Percentiles rank a stretch among this genome's conserved stretches.
These are phyloP conservation scores for Thelephora ganbajun DNA, from an alignment of 768 basidiomycete species.

Conservation along the genomic window DNA sequence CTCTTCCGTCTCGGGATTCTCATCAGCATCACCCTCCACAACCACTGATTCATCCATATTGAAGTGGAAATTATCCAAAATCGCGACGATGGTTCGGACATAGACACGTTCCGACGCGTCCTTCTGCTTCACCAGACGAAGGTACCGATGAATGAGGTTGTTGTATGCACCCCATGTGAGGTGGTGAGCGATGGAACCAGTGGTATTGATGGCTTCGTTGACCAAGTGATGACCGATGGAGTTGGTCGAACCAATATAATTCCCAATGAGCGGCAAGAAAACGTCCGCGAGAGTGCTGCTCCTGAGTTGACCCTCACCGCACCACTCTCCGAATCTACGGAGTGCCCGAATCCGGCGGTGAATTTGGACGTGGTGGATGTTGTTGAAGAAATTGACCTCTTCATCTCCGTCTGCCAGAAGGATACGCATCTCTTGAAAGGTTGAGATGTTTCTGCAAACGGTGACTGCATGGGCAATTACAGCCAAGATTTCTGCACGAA, in stretches of 20 bases:
- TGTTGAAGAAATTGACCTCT: constrained; percentile 95
- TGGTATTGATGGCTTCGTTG: constrained; percentile 74
- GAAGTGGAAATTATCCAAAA: constrained; percentile 89
- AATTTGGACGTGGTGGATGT: constrained; percentile 85
- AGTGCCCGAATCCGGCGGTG: constrained; percentile 83
- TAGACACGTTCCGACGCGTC: constrained; percentile 64
- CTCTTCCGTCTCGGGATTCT: constrained; percentile 13
- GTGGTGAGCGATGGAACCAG: constrained; percentile 63
- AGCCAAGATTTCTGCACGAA: constrained; percentile 71
- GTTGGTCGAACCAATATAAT: constrained; percentile 52
- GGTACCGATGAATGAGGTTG: constrained; percentile 64
- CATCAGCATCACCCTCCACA: constrained; percentile 11
- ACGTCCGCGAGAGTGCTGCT: constrained; percentile 65
- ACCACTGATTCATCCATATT: constrained; percentile 51
- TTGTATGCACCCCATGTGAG: constrained; percentile 81
- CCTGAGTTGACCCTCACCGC: constrained; percentile 47
- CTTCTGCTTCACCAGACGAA: constrained; percentile 55
- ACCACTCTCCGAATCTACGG: constrained; percentile 68
- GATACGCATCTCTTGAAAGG: constrained; percentile 67
- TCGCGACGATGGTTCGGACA: constrained; percentile 69
- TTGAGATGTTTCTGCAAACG: constrained; percentile 40
- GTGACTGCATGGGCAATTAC: constrained; percentile 67
- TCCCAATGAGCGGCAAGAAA: constrained; percentile 77
- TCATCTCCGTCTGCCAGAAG: constrained; percentile 80
- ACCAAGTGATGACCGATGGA: constrained; percentile 75